phyloP scores from a whole-genome alignment of 305 asterid species.

The Fraxinus platypoda region DNA sequence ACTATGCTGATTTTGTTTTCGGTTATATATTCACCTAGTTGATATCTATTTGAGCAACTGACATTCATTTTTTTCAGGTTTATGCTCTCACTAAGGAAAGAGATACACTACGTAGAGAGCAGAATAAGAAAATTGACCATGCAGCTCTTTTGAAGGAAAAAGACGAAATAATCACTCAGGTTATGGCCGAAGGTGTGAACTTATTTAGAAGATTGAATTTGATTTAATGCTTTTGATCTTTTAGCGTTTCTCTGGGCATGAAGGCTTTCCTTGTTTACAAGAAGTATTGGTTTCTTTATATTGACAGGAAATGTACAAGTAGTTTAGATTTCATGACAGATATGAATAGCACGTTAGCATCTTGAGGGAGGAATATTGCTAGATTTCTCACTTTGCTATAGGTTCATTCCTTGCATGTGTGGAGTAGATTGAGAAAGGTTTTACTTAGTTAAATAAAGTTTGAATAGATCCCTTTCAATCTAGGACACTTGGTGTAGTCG shows the following conservation, averaged over 20 bases:
- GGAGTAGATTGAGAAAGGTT: background rate
- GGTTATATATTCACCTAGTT: constrained; percentile 13
- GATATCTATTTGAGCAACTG: constrained; percentile 10
- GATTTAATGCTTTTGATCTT: constrained; percentile 17
- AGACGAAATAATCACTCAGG: constrained; percentile 92
- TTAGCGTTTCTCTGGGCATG: constrained; percentile 16
- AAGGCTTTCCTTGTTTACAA: constrained; percentile 11
- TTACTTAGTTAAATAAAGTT: background rate
- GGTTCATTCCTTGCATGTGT: background rate
- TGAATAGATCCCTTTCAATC: background rate
- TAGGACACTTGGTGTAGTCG: background rate
- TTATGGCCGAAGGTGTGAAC: constrained; percentile 88
- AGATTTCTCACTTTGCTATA: background rate
- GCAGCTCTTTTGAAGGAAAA: constrained; percentile 95
- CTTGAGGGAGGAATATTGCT: background rate
- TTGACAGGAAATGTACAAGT: constrained; percentile 8
- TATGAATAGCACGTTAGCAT: background rate
- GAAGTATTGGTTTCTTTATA: constrained; percentile 14
- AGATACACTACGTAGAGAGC: constrained; percentile 90
- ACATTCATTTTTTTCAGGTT: constrained; percentile 50
- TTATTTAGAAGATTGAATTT: constrained; percentile 14
- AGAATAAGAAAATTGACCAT: constrained; percentile 80
- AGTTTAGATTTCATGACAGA: background rate
- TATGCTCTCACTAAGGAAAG: constrained; percentile 86
- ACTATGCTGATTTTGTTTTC: background rate